Base-by-base conservation (phyloP, 2,329 filamentous ascomycete species). In the Immersiporthe knoxdaviesiana region DNA sequence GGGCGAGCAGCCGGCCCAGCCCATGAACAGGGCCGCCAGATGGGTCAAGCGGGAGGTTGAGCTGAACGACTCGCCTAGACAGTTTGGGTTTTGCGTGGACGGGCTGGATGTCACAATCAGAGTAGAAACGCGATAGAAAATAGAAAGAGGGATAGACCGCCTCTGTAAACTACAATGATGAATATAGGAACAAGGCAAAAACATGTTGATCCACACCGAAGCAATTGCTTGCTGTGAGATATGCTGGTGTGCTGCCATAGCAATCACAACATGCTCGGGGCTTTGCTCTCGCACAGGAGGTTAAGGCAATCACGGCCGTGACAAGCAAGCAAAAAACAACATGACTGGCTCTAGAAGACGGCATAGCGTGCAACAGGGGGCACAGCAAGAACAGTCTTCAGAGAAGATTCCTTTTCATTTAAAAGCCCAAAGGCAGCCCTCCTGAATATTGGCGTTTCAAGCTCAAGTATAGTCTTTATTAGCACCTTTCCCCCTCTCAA, bases 21-120 rank as follows among this genome's bases (percentile, higher is more conserved):
- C 21, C 47, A 58, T 68, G 24, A 73, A 75, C 50, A 83, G 79
- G 71, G 78, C 81, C 14, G 88, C 85, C 1, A 85, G 88, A 72
- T 94, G 91, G 84, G 84, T 94, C 63, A 90, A 90, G 78, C 85
- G 94, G 69, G 93, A 97, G 78, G 89, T 94, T 41, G 91, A 94
- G 78, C 84, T 97, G 67, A 87, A 86, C 68, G 91, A 95, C 74
- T 91, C 93, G 16, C 94, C 93, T 12, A 88, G 92, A 75, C 89
- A 92, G 78, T 84, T 97, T 73, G 93, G 93, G 1, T 95, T 93
- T 74, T 93, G 91, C 79, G 88, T 97, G 69, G 93, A 97, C 76
- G 90, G 90, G 0, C 77, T 83, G 71, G 89, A 92, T 75, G 92
- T 88, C 12, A 88, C 80, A 72, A 85, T 97, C 47, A 85, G 93